A percentile compares a stretch with the other conserved stretches of the same genome.
These are phyloP conservation scores for Paradendryphiella salina DNA, from an alignment of 2,329 filamentous ascomycete species.

Conservation along the genomic window DNA sequence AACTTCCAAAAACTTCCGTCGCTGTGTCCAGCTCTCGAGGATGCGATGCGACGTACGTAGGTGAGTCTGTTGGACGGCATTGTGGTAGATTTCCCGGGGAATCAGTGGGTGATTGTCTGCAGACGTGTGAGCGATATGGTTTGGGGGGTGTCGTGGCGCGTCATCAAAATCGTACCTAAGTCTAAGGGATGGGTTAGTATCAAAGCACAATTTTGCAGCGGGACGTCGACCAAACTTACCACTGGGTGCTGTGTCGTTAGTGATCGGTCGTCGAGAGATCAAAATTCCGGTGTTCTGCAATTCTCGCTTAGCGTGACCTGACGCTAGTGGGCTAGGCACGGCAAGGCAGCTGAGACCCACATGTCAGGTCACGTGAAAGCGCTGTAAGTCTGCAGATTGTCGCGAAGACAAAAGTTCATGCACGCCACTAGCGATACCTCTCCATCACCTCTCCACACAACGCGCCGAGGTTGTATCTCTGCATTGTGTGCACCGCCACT, in stretches of 20 bases:
- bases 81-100: conserved; percentile 48
- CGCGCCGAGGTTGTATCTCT: conserved; percentile 32
- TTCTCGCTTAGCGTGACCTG: conserved; percentile 12
- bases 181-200: conserved; percentile 22
- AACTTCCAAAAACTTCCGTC: conserved; percentile 12
- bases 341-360: not conserved
- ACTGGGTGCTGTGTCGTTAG: conserved; percentile 41
- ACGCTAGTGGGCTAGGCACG: conserved; percentile 16
- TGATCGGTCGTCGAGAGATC: conserved; percentile 19
- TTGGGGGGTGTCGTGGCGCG: conserved; percentile 2
- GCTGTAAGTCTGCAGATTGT: conserved; percentile 10
- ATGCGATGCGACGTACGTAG: conserved; percentile 54
- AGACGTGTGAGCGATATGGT: conserved; percentile 32
- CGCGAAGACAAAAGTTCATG: conserved; percentile 26
- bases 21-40: conserved; percentile 10
- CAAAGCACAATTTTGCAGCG: conserved; percentile 16
- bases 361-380: conserved; percentile 2
- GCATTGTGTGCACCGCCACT: conserved; percentile 25
- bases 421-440: conserved; percentile 25
- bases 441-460: conserved; percentile 35
- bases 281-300: conserved; percentile 13
- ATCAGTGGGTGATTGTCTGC: conserved; percentile 40
- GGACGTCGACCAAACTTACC: conserved; percentile 34
- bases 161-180: conserved; percentile 32
- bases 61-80: conserved; percentile 61